A percentile compares a stretch with the other conserved stretches of the same genome.
phyloP scores from a whole-genome alignment of 1,139 yeast species.

The Protomyces gravidus region DNA sequence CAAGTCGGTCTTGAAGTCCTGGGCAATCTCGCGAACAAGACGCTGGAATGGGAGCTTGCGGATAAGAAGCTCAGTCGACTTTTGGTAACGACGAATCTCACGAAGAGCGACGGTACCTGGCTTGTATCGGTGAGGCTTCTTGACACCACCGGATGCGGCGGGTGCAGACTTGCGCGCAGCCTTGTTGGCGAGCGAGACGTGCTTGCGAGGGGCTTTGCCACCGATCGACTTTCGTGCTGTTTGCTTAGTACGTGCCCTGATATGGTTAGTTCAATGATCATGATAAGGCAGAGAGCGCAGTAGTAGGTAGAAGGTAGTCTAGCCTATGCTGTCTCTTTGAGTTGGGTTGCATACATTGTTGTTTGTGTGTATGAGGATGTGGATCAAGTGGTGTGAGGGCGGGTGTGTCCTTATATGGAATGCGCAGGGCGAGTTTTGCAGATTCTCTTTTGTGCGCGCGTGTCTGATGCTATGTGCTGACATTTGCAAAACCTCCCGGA shows the following conservation, averaged over 20 bases:
- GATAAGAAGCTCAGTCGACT: conserved; percentile 92
- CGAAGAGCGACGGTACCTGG: conserved; percentile 99
- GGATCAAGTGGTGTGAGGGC: not conserved
- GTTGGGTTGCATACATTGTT: conserved; percentile 1
- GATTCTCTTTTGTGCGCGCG: too few relatives aligned
- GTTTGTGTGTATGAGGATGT: not conserved
- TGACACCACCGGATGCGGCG: conserved; percentile 88
- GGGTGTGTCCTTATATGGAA: not conserved
- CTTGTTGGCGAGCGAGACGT: conserved; percentile 77
- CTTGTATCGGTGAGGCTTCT: conserved; percentile 99
- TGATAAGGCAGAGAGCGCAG: too few relatives aligned
- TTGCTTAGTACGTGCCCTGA: conserved; percentile 92
- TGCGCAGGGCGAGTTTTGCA: too few relatives aligned
- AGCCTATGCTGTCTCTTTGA: too few relatives aligned
- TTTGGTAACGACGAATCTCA: conserved; percentile 99
- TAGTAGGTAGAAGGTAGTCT: not conserved
- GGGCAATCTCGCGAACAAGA: conserved; percentile 96
- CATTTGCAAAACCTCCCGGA: not conserved
- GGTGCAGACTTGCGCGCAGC: conserved; percentile 97
- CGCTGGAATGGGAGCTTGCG: conserved; percentile 99
- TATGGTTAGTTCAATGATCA: not conserved
- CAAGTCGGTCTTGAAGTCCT: conserved; percentile 95
- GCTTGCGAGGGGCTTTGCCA: conserved; percentile 99
- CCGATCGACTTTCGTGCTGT: conserved; percentile 98
- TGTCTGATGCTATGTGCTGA: too few relatives aligned